A percentile compares a stretch with the other conserved stretches of the same genome.
Evolutionary conservation across 2,329 filamentous ascomycete genomes (phyloP).

Genomic region (Colletotrichum somersetense): DNA sequence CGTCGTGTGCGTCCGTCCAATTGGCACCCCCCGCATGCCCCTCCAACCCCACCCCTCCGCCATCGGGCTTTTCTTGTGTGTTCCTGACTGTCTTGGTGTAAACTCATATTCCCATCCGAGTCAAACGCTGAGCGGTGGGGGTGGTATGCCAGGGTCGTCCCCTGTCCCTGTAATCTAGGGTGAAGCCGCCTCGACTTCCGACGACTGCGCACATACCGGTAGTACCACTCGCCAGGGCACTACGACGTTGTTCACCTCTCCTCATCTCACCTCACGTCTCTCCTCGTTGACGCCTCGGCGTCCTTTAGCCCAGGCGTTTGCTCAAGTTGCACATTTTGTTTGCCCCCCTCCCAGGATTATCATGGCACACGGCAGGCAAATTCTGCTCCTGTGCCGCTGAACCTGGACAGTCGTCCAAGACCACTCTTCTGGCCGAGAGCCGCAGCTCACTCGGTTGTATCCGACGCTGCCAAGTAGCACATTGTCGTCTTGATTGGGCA

Average conservation of each 20-base stretch:
- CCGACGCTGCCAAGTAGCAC: conserved; percentile 25
- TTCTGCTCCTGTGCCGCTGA: not conserved
- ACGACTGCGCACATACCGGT: conserved; percentile 19
- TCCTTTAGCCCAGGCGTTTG: conserved; percentile 1
- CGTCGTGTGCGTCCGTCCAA: conserved; percentile 11
- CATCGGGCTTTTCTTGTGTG: conserved; percentile 15
- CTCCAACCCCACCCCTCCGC: conserved; percentile 11
- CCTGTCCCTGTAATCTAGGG: conserved; percentile 42
- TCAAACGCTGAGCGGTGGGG: conserved; percentile 34
- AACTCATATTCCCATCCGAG: conserved; percentile 14
- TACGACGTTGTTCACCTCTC: not conserved
- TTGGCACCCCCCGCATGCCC: not conserved
- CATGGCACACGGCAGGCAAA: not conserved
- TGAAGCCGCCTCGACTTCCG: conserved; percentile 43
- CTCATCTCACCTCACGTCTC: not conserved
- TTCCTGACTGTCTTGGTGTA: conserved; percentile 32
- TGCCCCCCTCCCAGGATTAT: not conserved
- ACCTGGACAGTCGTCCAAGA: not conserved
- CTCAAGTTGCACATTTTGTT: not conserved
- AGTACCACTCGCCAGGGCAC: conserved; percentile 11
- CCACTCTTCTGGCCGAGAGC: conserved; percentile 27
- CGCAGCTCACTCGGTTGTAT: conserved; percentile 28
- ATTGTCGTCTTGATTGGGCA: conserved; percentile 10
- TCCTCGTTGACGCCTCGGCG: not conserved
- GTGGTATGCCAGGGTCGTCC: conserved; percentile 27